Evolutionary conservation across 1,284 basidiomycete species (phyloP).

Genomic region (Ganoderma sinense): DNA sequence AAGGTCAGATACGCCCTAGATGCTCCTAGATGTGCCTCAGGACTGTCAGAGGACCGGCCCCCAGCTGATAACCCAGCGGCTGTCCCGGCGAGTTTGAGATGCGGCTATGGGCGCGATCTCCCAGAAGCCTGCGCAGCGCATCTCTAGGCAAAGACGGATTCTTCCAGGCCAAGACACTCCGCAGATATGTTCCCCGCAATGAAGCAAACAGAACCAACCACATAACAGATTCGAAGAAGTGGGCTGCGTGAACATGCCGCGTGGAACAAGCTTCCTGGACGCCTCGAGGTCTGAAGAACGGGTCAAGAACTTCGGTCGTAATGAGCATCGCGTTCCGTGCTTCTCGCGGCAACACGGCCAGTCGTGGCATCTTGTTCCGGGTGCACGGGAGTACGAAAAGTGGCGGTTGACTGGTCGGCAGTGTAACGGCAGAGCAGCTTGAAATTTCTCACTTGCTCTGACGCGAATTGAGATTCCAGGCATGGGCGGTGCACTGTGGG

Average conservation of each 20-base stretch:
- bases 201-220: neutral
- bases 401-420: neutral
- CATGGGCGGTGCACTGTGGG: neutral
- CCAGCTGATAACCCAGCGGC: neutral
- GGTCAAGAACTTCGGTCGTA: neutral
- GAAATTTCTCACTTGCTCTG: neutral
- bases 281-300: neutral
- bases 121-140: neutral
- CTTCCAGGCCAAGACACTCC: neutral
- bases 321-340: neutral
- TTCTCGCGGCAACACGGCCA: neutral
- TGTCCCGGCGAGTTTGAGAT: neutral
- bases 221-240: neutral
- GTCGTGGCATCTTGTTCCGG: neutral
- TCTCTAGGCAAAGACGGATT: neutral
- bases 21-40: neutral
- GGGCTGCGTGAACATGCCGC: neutral
- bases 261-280: neutral
- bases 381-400: neutral
- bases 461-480: neutral
- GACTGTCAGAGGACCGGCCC: neutral
- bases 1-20: neutral
- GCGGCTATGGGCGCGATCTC: neutral
- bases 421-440: neutral
- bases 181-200: neutral